Evolutionary conservation across 2,329 filamentous ascomycete genomes (phyloP).

Genomic region (Parascedosporium putredinis): DNA sequence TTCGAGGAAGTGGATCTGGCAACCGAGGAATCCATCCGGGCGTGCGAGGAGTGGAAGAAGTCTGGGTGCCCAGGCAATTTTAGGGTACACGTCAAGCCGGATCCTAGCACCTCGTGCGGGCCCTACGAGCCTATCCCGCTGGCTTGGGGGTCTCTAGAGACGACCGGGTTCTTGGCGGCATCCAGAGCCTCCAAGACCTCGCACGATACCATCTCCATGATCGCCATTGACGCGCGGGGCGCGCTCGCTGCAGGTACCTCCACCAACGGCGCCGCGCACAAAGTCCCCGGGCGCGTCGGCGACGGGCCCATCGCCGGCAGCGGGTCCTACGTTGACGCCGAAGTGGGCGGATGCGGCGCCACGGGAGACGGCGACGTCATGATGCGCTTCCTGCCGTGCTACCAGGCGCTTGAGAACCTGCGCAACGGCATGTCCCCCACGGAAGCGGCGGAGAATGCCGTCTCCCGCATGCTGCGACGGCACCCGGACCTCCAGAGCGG

Average conservation of each 20-base stretch:
- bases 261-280: conserved; percentile 44
- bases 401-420: conserved; percentile 45
- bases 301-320: conserved; percentile 45
- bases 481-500: conserved; percentile 36
- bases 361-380: conserved; percentile 48
- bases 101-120: conserved; percentile 32
- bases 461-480: conserved; percentile 35
- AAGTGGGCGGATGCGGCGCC: conserved; percentile 43
- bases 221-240: conserved; percentile 32
- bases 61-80: conserved; percentile 40
- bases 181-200: conserved; percentile 13
- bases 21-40: conserved; percentile 27
- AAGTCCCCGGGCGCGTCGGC: conserved; percentile 44
- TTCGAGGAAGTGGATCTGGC: conserved; percentile 33
- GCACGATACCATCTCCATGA: conserved; percentile 46
- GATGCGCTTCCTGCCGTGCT: conserved; percentile 47
- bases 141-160: not conserved
- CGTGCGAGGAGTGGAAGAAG: conserved; percentile 32
- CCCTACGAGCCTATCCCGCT: conserved; percentile 28
- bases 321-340: conserved; percentile 43
- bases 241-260: conserved; percentile 44
- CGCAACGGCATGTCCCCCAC: conserved; percentile 35
- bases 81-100: conserved; percentile 32
- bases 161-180: not conserved
- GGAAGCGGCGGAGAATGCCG: conserved; percentile 39